Base-by-base conservation (phyloP, 805 yeast genomes). In the Metschnikowia koreensis region DNA sequence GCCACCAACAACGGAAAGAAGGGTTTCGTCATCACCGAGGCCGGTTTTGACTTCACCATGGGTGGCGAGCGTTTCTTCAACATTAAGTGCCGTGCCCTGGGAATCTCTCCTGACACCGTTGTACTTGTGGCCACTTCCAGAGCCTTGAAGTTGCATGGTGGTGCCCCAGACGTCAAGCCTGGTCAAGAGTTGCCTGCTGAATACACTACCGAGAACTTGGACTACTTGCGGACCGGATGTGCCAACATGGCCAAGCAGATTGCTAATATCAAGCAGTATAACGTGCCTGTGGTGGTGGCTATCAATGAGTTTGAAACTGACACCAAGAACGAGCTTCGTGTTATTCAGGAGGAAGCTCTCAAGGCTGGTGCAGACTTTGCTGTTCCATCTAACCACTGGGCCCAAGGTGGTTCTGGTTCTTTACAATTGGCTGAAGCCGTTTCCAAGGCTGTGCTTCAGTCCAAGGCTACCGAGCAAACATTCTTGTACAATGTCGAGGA, bases 31-130 rank as follows among this genome's bases (percentile, higher is more conserved):
- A 89, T 93, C 55, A 93, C 99, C 46, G 99, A 93, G 71, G 97
- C 98, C 38, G 99, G 99, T 48, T 93, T 93, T 74, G 98, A 93
- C 72, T 93, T 94, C 78, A 93, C 97, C 45, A 93, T 93, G 98
- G 99, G 99, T 59, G 98, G 98, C 61, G 99, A 93, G 77, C 82
- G 98, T 65, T 93, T 93, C 75, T 82, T 93, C 73, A 90, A 93
- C 76, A 93, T 93, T 70, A 93, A 93, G 76, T 91, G 97, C 71
- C 85, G 98, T 68, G 80, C 96, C 16, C 87, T 96, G 38, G 97
- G 97, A 5, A 78, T 88, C 52, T 73, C 78, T 38, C 98, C 98
- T 38, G 96, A 92, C 67, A 87, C 87, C 38, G 93, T 93, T 50
- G 96, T 93, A 41, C 82, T 93, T 62, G 98, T 93, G 52, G 97